Conservation (phyloP, 768 basidiomycete genomes). For the Phallus indusiatus region DNA sequence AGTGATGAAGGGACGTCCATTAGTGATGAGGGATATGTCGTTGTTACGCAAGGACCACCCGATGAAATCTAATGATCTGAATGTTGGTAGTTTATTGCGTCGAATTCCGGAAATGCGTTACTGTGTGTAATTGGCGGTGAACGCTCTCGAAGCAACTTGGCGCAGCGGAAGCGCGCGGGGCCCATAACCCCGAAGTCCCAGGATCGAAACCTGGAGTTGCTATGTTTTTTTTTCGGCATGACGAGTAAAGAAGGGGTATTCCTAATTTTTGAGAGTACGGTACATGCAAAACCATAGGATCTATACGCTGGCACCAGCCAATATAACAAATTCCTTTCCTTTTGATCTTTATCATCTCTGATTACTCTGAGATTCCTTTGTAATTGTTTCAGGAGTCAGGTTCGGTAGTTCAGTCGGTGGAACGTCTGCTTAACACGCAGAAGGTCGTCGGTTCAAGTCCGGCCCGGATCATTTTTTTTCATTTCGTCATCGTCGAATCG, state of each 20-base stretch:
- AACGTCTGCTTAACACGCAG: conserved; percentile 10
- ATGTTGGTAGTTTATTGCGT: background rate
- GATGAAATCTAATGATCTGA: conserved; percentile 14
- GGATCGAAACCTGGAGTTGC: conserved; percentile 58
- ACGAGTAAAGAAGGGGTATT: too few species aligned
- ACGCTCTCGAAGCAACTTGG: conserved; percentile 37
- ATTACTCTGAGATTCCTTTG: too few species aligned
- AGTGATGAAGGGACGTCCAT: conserved; percentile 26
- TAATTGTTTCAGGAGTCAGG: background rate
- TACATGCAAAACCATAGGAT: too few species aligned
- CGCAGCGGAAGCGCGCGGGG: conserved; percentile 51
- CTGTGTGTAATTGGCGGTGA: too few species aligned
- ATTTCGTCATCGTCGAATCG: too few species aligned
- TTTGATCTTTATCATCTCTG: too few species aligned
- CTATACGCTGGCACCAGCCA: too few species aligned
- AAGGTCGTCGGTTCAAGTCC: conserved; percentile 10
- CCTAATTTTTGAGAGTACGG: too few species aligned
- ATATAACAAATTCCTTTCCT: too few species aligned
- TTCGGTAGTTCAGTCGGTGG: conserved; percentile 10
- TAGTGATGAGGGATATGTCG: conserved; percentile 23
- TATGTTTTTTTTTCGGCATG: conserved; percentile 22
- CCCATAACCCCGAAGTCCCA: conserved; percentile 58
- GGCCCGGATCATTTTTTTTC: conserved; percentile 6
- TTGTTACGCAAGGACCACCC: conserved; percentile 23
- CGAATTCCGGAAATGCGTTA: too few species aligned